A percentile compares a stretch with the other conserved stretches of the same genome.
Conservation (phyloP, 768 basidiomycete species). For the Saitozyma sp. region DNA sequence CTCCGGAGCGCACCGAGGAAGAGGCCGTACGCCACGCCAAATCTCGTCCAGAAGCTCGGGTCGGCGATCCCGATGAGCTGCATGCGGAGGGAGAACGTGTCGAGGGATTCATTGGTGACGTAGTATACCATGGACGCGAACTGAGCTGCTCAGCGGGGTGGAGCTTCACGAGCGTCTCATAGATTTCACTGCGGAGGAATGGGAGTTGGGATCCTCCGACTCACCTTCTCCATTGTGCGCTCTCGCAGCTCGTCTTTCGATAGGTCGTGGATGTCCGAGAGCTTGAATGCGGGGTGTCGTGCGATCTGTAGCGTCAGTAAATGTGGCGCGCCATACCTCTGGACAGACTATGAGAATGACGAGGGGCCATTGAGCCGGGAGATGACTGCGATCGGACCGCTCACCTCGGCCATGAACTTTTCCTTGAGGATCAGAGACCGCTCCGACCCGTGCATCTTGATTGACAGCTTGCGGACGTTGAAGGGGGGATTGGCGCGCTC, state of each 20-base stretch:
- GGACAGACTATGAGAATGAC: neutral
- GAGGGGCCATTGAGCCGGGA: neutral
- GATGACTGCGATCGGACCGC: slow-evolving; percentile 5
- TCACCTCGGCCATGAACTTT: slow-evolving; percentile 52
- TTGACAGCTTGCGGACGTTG: slow-evolving; percentile 47
- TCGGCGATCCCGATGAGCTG: slow-evolving; percentile 52
- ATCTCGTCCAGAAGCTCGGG: slow-evolving; percentile 55
- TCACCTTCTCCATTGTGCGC: slow-evolving; percentile 54
- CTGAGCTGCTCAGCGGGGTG: slow-evolving; percentile 13
- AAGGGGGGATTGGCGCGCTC: slow-evolving; percentile 50
- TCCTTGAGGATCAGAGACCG: slow-evolving; percentile 49
- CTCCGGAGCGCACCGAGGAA: slow-evolving; percentile 54
- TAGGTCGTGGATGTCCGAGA: slow-evolving; percentile 55
- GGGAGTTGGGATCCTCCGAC: neutral
- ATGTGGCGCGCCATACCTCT: too few species aligned
- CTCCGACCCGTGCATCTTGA: slow-evolving; percentile 52
- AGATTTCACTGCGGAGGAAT: neutral
- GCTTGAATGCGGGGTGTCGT: slow-evolving; percentile 53
- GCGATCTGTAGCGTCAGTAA: slow-evolving; percentile 39
- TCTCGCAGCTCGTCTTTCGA: slow-evolving; percentile 51
- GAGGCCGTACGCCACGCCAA: slow-evolving; percentile 53
- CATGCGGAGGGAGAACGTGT: slow-evolving; percentile 52
- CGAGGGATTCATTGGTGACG: slow-evolving; percentile 54
- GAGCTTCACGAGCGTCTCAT: neutral
- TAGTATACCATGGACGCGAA: slow-evolving; percentile 54